Evolutionary conservation across 805 yeast genomes (phyloP), one percentile per base, ranked within the genome.

Genomic region (Nakazawaea siamensis): DNA sequence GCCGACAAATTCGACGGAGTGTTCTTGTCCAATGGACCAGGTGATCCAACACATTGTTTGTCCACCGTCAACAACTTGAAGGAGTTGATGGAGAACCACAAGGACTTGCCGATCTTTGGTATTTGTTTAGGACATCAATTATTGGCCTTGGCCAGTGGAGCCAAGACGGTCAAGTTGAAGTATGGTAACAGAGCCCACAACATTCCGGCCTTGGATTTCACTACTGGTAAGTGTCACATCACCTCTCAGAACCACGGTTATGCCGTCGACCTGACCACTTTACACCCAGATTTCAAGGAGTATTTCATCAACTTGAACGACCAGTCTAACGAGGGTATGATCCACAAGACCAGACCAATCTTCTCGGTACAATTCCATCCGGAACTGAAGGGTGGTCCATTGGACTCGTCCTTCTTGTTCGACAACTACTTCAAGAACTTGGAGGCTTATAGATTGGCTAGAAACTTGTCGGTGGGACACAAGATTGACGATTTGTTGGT

Each of bases 151-250:
- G 98, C 98, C 11, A 72, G 87, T 12, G 98, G 97, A 39, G 97
- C 95, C 21, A 77, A 78, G 52, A 92, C 98, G 31, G 57, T 80
- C 52, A 92, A 94, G 64, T 70, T 92, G 72, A 88, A 86, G 62
- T 92, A 88, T 57, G 99, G 99, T 64, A 92, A 92, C 72, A 81
- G 98, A 64, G 99, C 97, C 18, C 98, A 94, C 65, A 92, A 92
- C 59, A 94, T 94, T 44, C 98, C 99, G 39, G 94, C 95, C 11
- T 71, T 88, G 55, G 95, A 90, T 57, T 60, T 88, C 49, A 66
- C 77, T 35, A 82, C 94, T 21, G 97, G 97, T 39, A 80, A 82
- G 55, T 90, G 97, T 59, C 95, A 92, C 61, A 94, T 92, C 58
- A 92, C 99, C 10, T 90, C 97, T 18, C 99, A 92, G 68, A 92